A percentile compares a stretch with the other conserved stretches of the same genome.
These are phyloP conservation scores for Obba rivulosa DNA, from an alignment of 768 basidiomycete species.

Conservation along the genomic window DNA sequence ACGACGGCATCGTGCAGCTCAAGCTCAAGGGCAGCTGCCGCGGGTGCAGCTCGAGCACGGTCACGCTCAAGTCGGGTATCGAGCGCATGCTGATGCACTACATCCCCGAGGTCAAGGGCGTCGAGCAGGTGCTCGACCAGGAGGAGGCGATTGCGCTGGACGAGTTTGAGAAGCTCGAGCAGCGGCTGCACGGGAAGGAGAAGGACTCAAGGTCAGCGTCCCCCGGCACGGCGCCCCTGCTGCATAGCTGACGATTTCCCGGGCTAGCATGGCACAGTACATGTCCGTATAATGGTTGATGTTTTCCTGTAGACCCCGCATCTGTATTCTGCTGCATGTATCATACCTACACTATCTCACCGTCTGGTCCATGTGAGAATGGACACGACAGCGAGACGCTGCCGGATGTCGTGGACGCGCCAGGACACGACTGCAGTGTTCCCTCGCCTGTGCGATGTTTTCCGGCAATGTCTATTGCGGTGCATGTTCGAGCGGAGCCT, in stretches of 20 bases:
- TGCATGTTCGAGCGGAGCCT: too few relatives aligned
- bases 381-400: neutral
- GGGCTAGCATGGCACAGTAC: conserved; percentile 68
- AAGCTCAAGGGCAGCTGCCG: conserved; percentile 97
- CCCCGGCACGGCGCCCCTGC: neutral
- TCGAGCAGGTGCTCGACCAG: conserved; percentile 85
- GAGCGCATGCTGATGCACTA: conserved; percentile 99
- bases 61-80: conserved; percentile 94
- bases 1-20: conserved; percentile 77
- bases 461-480: too few relatives aligned
- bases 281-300: conserved; percentile 57
- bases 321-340: neutral
- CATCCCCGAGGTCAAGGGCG: conserved; percentile 90
- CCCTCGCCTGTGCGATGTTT: too few relatives aligned
- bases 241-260: neutral
- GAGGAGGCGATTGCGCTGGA: conserved; percentile 84
- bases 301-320: conserved; percentile 6
- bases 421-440: too few relatives aligned
- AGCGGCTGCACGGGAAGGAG: conserved; percentile 47
- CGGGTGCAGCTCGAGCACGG: conserved; percentile 90
- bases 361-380: neutral
- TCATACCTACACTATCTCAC: conserved; percentile 1
- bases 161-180: conserved; percentile 82
- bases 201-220: conserved; percentile 41
- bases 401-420: conserved; percentile 1